Evolutionary conservation across 768 basidiomycete species (phyloP), one percentile per base, ranked within the genome.

Genomic region (Russula foetens): DNA sequence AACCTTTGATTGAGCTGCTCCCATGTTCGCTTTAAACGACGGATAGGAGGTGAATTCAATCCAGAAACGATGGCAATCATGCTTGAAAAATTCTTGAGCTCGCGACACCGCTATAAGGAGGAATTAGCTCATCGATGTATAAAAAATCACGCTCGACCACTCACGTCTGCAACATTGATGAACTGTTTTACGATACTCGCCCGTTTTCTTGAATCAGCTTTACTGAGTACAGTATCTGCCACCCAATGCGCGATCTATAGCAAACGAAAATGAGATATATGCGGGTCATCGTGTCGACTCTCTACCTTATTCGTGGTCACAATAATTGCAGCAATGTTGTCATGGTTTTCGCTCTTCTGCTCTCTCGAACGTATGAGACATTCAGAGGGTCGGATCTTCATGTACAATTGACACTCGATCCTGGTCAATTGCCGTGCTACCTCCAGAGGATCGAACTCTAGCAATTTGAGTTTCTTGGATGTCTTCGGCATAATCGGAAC

Each of bases 11-110:
- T 86, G 62, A 98, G 84, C 73, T 87, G 84, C 65, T 97, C 93
- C 87, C 92, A 95, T 4, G 96, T 95, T 52, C 96, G 84, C 71
- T 93, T 95, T 60, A 98, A 77, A 9, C 96, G 85, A 46, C 89
- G 85, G 62, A 98, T 94, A 14, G 93, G 92, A 21, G 96, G 90
- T 0, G 92, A 92, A 67, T 96, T 95, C 55, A 98, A 78, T 7
- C 94, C 96, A 15, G 96, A 96, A 39, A 94, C 86, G 58, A 98
- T 90, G 35, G 94, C 93, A 60, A 93, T 91, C 86, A 98, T 92
- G n/a, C 86, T 90, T 21, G 94, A 95, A 74, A 92, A 98, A 74
- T 98, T 98, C 71, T 95, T 90, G 65, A 98, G 75, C 19, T 74
- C 72, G 48, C 92, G 89, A 71, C 95, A 96, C 31, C 91, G 90